These are phyloP conservation scores for thale cress (Arabidopsis thaliana) DNA, from an alignment of 345 rosid genomes.

Conservation along the genomic window TAIR10.1 NC_003071.7:7772001-7772500, in stretches of 20 bases:
- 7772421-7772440: constrained; percentile 41
- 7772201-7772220: constrained; percentile 80
- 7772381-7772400: constrained; percentile 19
- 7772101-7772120: background rate
- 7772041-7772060: constrained; percentile 39
- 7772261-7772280: constrained; percentile 92
- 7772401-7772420: constrained; percentile 36
- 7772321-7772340: constrained; percentile 82
- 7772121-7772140: background rate
- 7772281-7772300: constrained; percentile 85
- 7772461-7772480: constrained; percentile 42
- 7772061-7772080: constrained; percentile 29
- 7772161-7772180: background rate
- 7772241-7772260: constrained; percentile 74
- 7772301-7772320: constrained; percentile 67
- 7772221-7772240: constrained; percentile 85
- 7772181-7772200: constrained; percentile 48
- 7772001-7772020: constrained; percentile 93
- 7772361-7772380: constrained; percentile 40
- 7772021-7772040: constrained; percentile 67
- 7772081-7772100: constrained; percentile 47
- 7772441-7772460: constrained; percentile 34
- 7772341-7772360: constrained; percentile 75
- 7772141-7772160: background rate
- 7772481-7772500: constrained; percentile 43